Base-by-base conservation (phyloP, 306 rosid genomes). In the Purshia tridentata region DNA sequence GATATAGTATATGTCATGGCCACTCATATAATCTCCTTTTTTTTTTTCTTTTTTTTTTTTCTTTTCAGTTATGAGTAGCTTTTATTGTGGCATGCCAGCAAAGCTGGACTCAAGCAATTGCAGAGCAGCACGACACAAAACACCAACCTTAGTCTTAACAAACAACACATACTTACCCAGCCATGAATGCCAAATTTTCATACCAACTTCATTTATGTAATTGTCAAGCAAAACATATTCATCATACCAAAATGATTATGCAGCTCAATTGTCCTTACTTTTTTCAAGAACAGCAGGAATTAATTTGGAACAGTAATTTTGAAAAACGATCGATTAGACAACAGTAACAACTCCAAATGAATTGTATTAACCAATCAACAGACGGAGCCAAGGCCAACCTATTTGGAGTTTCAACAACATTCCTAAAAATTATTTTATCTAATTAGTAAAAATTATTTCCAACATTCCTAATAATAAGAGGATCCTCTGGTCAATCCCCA, bases 151-250 rank as follows among this genome's bases (percentile, higher is more conserved):
- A 61, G 3, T 66, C 20, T 51, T 29, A 29, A 45, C 6, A 65
- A 40, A 55, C 54, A 58, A 52, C 11, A 23, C 15, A 65, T n/a
- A 13, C 16, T 57, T 41, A 12, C 5, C 44, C 6, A 23, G 54
- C 60, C 13, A 16, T n/a, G 62, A 54, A 37, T 54, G 46, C 75
- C 70, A 78, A 19, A 65, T 40, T 56, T 8, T 72, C 60, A 20
- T 37, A 6, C 44, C 40, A 48, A 72, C 73, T 41, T 69, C 81
- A 47, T 61, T 50, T 9, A 23, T 13, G 18, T 66, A 19, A 22
- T 12, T 9, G 13, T 35, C 19, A 44, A 54, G 56, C 56, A 54
- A 12, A 46, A 35, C 51, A 50, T 12, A 39, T 14, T 19, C 5
- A 60, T 6, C 41, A 70, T 54, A 15, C 59, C 18, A 44, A 23